Evolutionary conservation across 371 early-diverging fungal species (phyloP).

Genomic region (Mucor velutinosus): DNA sequence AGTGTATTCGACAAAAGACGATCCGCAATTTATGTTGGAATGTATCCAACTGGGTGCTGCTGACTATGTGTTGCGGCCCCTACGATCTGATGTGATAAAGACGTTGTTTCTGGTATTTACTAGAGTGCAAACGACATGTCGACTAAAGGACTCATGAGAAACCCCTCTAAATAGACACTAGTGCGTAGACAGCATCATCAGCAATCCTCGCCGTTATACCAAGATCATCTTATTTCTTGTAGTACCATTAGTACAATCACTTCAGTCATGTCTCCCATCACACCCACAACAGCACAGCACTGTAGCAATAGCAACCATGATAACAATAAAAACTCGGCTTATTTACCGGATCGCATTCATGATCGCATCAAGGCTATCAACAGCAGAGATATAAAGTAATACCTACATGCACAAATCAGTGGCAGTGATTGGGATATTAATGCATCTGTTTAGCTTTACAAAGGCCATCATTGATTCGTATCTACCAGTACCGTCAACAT

Average conservation of each 20-base stretch:
- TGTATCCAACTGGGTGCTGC: constrained; percentile 54
- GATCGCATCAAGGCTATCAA: constrained; percentile 22
- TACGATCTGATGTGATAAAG: constrained; percentile 51
- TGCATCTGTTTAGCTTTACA: constrained; percentile 7
- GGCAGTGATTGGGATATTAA: neutral
- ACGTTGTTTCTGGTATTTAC: constrained; percentile 55
- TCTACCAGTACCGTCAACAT: constrained; percentile 8
- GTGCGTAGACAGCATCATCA: neutral
- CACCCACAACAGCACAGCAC: constrained; percentile 13
- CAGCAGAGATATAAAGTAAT: constrained; percentile 20
- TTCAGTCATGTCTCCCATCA: constrained; percentile 24
- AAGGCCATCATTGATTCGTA: constrained; percentile 14
- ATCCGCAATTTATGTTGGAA: constrained; percentile 37
- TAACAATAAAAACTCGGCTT: constrained; percentile 7
- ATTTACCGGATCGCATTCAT: constrained; percentile 21
- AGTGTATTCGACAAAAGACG: constrained; percentile 38
- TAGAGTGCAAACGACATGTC: neutral
- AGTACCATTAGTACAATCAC: constrained; percentile 21
- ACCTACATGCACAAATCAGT: neutral
- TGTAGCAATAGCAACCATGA: neutral
- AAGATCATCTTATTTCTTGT: constrained; percentile 22
- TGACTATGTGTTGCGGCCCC: constrained; percentile 52
- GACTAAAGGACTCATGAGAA: neutral
- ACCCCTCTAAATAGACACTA: constrained; percentile 1
- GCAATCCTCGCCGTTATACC: constrained; percentile 11